Conservation (phyloP, 2,329 filamentous ascomycete genomes). For the Alternaria solani region DNA sequence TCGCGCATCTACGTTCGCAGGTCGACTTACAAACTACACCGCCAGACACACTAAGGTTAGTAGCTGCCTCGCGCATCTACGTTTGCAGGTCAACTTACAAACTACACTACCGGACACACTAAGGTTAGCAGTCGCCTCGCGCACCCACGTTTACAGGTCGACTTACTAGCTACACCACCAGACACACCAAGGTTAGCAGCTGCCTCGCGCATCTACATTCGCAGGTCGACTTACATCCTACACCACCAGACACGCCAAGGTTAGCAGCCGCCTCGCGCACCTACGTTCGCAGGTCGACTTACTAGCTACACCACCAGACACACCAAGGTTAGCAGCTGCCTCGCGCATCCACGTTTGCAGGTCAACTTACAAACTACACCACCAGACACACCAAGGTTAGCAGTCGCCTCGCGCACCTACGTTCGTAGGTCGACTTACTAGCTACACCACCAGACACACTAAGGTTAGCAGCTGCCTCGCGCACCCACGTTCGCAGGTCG, state of each 20-base stretch:
- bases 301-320: not conserved
- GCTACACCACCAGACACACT: constrained; percentile 3
- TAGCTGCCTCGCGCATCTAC: not conserved
- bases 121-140: not conserved
- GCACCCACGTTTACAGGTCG: too few relatives aligned
- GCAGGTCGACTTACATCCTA: too few relatives aligned
- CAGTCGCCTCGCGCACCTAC: not conserved
- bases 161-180: too few relatives aligned
- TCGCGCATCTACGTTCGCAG: not conserved
- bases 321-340: constrained; percentile 5
- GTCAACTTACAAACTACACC: not conserved
- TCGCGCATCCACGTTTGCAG: not conserved
- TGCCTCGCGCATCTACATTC: too few relatives aligned
- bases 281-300: not conserved
- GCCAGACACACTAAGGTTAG: not conserved
- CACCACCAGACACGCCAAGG: too few relatives aligned
- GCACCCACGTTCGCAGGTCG: too few relatives aligned
- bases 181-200: too few relatives aligned
- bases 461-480: not conserved
- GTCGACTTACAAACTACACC: not conserved
- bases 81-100: not conserved
- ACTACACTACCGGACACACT: constrained; percentile 2
- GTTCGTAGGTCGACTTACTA: not conserved
- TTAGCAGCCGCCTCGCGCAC: too few relatives aligned
- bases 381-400: not conserved